Base-by-base conservation (phyloP, 129 eudicot species). In the Ambrosia artemisiifolia region DNA sequence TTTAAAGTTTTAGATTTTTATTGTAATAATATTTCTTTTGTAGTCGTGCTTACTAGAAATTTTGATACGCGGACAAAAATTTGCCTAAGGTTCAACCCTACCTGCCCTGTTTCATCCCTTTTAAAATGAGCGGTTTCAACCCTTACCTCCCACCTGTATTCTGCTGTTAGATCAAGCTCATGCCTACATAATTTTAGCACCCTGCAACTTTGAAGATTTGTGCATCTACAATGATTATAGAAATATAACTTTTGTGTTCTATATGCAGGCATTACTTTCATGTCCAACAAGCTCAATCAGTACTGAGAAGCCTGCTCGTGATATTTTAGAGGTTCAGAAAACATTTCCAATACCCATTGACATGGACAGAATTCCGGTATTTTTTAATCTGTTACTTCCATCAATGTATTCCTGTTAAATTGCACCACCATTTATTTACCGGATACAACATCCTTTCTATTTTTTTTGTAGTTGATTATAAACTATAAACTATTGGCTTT, bases 241-340 rank as follows among this genome's bases (percentile, higher is more conserved):
- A 63, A 43, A 17, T 43, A 36, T 42, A 7, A 4, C 54, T 71
- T 20, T 53, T 17, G 2, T 56, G 43, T 79, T 59, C 17, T 61
- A 20, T 61, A 43, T 73, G 55, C 61, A 89, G 96, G 96, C 96
- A 40, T 80, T 89, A 63, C 81, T 89, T 64, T 82, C 96, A 63
- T 89, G 96, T 74, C 96, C 92, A 65, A 89, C 96, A 46, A 82
- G 80, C 81, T 89, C 96, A 36, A 89, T 89, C 36, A 79, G 66
- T 62, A 89, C 96, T 6, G 89, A 79, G 80, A 81, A 75, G 59
- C 87, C 89, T 47, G 71, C 80, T 79, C 81, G 14, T 61, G 90
- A 86, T 69, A 84, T 89, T 46, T 6, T 77, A 57, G 80, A 86
- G 71, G 92, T 82, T 72, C 89, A 89, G 49, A 86, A 86, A 72